Evolutionary conservation across 139 green algal genomes (phyloP).

Genomic region (Trebouxia sp.): DNA sequence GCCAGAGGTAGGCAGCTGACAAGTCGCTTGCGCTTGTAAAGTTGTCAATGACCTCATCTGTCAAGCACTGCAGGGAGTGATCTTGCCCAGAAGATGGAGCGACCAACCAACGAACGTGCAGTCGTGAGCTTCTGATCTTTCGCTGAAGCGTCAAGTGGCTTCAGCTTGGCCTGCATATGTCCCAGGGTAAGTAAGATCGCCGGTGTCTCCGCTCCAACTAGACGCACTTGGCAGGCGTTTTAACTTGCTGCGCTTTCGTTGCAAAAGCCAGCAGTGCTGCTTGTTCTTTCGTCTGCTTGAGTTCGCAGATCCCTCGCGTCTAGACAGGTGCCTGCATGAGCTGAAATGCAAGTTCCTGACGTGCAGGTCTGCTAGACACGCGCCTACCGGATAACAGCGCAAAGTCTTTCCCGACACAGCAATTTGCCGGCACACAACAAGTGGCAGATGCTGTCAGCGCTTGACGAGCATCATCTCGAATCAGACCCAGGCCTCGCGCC

Average conservation of each 20-base stretch:
- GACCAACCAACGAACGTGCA: no score
- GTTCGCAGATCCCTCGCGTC: no score
- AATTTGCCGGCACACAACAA: neutral
- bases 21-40: neutral
- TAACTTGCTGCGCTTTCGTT: no score
- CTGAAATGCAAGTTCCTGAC: neutral
- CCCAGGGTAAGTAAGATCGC: neutral
- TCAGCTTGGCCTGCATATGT: neutral
- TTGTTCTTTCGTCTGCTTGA: no score
- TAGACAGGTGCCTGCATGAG: neutral
- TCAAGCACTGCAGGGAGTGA: neutral
- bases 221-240: no score
- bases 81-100: neutral
- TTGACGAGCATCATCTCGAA: slow-evolving; percentile 16
- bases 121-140: no score
- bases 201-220: neutral
- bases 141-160: no score
- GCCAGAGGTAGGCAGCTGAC: no score
- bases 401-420: no score
- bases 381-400: neutral
- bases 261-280: no score
- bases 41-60: slow-evolving; percentile 7
- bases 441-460: slow-evolving; percentile 11
- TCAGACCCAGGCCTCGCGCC: neutral
- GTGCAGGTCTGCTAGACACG: neutral